Percentiles rank a stretch among this genome's conserved stretches.
Evolutionary conservation across 345 rosid species (phyloP).

Genomic region (Euclidium syriacum): DNA sequence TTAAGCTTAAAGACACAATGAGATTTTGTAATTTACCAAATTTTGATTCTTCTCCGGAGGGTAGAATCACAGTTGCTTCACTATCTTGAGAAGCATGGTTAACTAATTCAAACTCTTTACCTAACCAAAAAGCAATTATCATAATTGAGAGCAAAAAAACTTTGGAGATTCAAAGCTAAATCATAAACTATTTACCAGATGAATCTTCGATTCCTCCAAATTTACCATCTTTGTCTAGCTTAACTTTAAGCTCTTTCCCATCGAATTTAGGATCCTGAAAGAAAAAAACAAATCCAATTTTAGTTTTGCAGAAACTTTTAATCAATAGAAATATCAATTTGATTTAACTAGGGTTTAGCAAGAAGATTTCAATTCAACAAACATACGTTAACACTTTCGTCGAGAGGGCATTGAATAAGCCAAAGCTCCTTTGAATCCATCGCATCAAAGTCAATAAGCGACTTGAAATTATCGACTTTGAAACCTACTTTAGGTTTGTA

Average conservation of each 20-base stretch:
- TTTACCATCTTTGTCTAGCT: constrained; percentile 41
- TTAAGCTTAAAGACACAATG: too few species aligned
- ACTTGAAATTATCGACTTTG: constrained; percentile 32
- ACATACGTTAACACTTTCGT: constrained; percentile 50
- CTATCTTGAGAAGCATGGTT: constrained; percentile 46
- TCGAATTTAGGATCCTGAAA: constrained; percentile 58
- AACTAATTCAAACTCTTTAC: constrained; percentile 53
- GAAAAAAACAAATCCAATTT: background rate
- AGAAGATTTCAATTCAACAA: background rate
- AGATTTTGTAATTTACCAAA: constrained; percentile 39
- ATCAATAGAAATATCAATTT: too few species aligned
- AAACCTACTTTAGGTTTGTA: constrained; percentile 47
- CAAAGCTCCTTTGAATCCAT: constrained; percentile 55
- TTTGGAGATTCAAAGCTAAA: background rate
- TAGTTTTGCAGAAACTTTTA: constrained; percentile 12
- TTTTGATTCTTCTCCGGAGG: constrained; percentile 45
- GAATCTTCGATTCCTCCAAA: constrained; percentile 57
- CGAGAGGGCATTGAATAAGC: constrained; percentile 76
- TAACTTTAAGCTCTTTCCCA: constrained; percentile 46
- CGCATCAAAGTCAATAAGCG: constrained; percentile 36
- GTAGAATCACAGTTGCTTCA: constrained; percentile 49
- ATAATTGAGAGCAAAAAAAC: too few species aligned
- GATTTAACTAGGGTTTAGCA: background rate
- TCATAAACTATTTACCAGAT: constrained; percentile 36
- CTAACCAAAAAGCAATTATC: constrained; percentile 35